Evolutionary conservation across 257 asterid species (phyloP).

Genomic region (Plantago major): DNA sequence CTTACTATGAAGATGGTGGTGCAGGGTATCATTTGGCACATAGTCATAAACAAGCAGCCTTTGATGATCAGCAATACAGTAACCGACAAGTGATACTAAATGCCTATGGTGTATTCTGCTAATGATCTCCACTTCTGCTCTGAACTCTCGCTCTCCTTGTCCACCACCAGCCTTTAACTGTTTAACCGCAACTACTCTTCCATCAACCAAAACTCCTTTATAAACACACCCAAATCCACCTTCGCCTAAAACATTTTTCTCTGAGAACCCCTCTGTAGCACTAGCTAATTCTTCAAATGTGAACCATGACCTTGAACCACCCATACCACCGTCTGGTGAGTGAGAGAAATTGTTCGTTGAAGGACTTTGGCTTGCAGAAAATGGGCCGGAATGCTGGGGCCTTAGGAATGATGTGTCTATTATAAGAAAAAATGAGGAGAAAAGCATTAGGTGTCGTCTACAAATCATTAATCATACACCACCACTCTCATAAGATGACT

Average conservation of each 20-base stretch:
- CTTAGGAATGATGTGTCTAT: conserved; percentile 66
- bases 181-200: conserved; percentile 83
- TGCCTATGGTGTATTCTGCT: conserved; percentile 89
- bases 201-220: conserved; percentile 69
- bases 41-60: conserved; percentile 82
- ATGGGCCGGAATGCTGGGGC: conserved; percentile 47
- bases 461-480: neutral
- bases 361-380: conserved; percentile 46
- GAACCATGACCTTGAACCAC: conserved; percentile 69
- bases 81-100: conserved; percentile 89
- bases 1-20: conserved; percentile 79
- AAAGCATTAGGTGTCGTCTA: neutral
- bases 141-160: conserved; percentile 90
- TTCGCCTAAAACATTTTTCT: conserved; percentile 59
- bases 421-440: conserved; percentile 7
- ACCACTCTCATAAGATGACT: neutral
- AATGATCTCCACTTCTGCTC: conserved; percentile 91
- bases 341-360: conserved; percentile 42
- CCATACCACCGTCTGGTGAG: conserved; percentile 62
- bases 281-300: conserved; percentile 61
- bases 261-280: conserved; percentile 61
- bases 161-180: conserved; percentile 86
- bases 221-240: conserved; percentile 91
- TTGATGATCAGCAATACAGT: conserved; percentile 69
- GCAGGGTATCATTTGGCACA: conserved; percentile 79